A percentile compares a stretch with the other conserved stretches of the same genome.
These are phyloP conservation scores for Acacia confusa DNA, from an alignment of 306 rosid genomes.

Conservation along the genomic window DNA sequence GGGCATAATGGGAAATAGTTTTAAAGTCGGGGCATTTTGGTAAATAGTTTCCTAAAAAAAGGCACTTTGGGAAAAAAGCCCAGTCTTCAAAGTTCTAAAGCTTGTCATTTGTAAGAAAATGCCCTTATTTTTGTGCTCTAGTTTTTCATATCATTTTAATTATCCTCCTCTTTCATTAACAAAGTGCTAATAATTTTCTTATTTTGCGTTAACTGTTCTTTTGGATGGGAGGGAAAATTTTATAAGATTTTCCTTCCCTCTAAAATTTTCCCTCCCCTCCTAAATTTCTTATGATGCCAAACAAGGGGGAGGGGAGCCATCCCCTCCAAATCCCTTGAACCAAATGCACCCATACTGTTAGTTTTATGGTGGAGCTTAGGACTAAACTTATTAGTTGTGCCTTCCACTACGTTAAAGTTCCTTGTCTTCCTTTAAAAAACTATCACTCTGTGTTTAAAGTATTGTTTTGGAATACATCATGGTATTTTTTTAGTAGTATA, in stretches of 20 bases:
- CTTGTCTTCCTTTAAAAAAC: not conserved
- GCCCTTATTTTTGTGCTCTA: not conserved
- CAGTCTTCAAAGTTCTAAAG: not conserved
- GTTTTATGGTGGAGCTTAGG: not conserved
- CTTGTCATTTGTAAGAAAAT: not conserved
- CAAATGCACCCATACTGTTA: not conserved
- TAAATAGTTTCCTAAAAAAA: no score
- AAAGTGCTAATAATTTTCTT: not conserved
- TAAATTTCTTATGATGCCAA: no score
- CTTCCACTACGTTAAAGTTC: not conserved
- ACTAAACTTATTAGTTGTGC: not conserved
- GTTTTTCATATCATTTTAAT: not conserved
- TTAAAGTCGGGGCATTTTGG: no score
- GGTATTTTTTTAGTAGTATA: not conserved
- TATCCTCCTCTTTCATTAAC: conserved; percentile 5
- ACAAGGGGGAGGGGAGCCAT: no score
- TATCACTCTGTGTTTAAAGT: not conserved
- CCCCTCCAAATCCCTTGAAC: no score
- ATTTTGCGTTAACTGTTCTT: not conserved
- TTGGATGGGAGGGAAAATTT: no score
- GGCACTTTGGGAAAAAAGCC: no score
- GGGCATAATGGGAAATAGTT: no score
- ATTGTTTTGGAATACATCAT: not conserved
- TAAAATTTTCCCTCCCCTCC: no score
- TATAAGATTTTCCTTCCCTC: no score